Percentiles rank a stretch among this genome's conserved stretches.
Conservation (phyloP, 2,329 filamentous ascomycete species). For the Colletotrichum melonis region DNA sequence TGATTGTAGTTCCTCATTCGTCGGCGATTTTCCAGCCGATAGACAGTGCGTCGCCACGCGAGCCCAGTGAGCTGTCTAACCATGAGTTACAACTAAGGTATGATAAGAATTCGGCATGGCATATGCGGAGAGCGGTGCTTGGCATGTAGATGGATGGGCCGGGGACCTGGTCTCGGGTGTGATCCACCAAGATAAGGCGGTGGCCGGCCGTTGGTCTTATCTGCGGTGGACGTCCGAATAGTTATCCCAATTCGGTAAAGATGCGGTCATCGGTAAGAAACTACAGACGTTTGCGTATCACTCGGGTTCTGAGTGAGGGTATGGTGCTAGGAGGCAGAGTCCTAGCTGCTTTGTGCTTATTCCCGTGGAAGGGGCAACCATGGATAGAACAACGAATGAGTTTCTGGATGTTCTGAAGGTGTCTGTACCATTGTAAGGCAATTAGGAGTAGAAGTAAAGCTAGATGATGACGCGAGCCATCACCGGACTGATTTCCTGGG, state of each 20-base stretch:
- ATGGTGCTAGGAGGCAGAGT: background rate
- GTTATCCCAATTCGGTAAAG: slow-evolving; percentile 10
- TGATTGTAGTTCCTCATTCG: background rate
- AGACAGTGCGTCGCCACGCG: slow-evolving; percentile 21
- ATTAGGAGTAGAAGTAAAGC: no score
- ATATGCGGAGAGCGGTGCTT: slow-evolving; percentile 18
- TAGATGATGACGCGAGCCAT: background rate
- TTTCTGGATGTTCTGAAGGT: background rate
- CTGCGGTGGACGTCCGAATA: slow-evolving; percentile 19
- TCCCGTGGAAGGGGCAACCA: background rate
- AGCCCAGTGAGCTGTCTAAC: background rate
- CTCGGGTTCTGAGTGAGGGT: background rate
- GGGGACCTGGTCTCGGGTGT: background rate
- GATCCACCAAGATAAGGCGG: slow-evolving; percentile 31
- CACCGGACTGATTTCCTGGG: background rate
- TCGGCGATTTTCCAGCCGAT: slow-evolving; percentile 37
- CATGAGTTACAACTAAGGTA: background rate
- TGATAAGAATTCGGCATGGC: slow-evolving; percentile 23
- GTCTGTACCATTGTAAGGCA: no score
- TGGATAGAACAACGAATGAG: background rate
- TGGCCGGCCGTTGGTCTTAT: slow-evolving; percentile 25
- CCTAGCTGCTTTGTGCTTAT: background rate
- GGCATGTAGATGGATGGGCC: slow-evolving; percentile 7
- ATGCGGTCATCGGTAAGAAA: slow-evolving; percentile 19
- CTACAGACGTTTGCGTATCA: slow-evolving; percentile 9